Base-by-base conservation (phyloP, 495 filamentous ascomycete genomes). In the Hypoxylon fuscum region DNA sequence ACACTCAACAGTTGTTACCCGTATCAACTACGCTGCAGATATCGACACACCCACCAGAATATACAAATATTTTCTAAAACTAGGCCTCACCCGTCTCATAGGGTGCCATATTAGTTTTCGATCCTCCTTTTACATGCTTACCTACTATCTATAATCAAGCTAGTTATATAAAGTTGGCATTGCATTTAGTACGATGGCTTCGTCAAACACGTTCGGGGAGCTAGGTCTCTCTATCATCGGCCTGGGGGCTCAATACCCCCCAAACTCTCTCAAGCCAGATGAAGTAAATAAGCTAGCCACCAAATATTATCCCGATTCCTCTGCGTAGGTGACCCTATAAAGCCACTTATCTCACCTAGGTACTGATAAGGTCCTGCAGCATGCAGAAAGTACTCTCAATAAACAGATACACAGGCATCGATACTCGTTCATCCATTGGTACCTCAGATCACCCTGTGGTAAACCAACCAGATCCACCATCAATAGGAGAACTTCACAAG, bases 381-480 rank as follows among this genome's bases (percentile, higher is more conserved):
- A 81, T 85, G 80, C 72, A 77, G 45, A 86, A 83, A 68, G 77
- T 89, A 34, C 80, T 85, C 35, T 74, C 76, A 25, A 85, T 89
- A 74, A 89, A 89, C 74, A 76, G 77, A 43, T 85, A 76, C 60
- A 87, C 86, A 1, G 86, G 86, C 34, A 89, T 89, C 38, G 85
- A 88, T 42, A 75, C 77, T 23, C 81, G 86, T 25, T 83, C 85
- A 50, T 84, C 83, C 10, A 79, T 89, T 53, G 84, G 83, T 29
- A 75, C 75, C 1, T 77, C 81, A 15, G 79, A 87, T 60, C 80
- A 87, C 66, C 78, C 81, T 1, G 48, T 85, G 27, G 81, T 83
- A n/a, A 86, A 86, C 56, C 72, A 79, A 41, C 72, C 75, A 10
- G 68, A 71, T 6, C 72, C 85, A 2, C 87, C 87, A 0, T 79